Conservation (phyloP, 139 green algal genomes). For the Chloropicon primus region DNA sequence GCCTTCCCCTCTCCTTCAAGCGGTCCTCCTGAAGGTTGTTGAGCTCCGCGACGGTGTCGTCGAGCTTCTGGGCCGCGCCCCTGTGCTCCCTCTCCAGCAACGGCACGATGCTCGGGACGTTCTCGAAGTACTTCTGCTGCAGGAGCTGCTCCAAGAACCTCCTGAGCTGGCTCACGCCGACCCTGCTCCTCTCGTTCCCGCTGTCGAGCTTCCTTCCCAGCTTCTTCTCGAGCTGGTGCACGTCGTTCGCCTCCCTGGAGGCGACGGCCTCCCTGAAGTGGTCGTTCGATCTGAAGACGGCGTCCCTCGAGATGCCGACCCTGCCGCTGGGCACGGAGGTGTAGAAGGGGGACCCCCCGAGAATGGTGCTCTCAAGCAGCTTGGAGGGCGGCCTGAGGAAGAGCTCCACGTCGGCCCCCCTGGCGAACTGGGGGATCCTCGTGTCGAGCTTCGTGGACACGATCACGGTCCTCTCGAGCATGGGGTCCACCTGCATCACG, state of each 20-base stretch:
- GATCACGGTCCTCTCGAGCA: constrained; percentile 73
- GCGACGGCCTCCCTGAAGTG: constrained; percentile 71
- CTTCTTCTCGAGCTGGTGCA: constrained; percentile 45
- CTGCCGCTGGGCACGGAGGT: constrained; percentile 72
- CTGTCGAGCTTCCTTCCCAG: constrained; percentile 36
- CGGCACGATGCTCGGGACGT: constrained; percentile 78
- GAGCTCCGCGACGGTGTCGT: constrained; percentile 16
- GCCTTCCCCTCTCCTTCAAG: constrained; percentile 30
- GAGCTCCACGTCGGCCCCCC: constrained; percentile 68
- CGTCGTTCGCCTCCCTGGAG: constrained; percentile 55
- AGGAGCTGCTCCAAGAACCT: constrained; percentile 84
- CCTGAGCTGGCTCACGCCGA: constrained; percentile 71
- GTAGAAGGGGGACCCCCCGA: constrained; percentile 85
- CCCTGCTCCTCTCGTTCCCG: constrained; percentile 44
- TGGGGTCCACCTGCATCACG: constrained; percentile 85
- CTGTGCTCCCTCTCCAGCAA: constrained; percentile 78
- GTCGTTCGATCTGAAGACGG: constrained; percentile 74
- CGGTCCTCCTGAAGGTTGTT: constrained; percentile 13
- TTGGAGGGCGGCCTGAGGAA: constrained; percentile 62
- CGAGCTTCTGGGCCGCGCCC: constrained; percentile 26
- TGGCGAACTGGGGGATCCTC: constrained; percentile 78
- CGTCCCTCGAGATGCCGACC: constrained; percentile 59
- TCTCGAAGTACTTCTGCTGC: constrained; percentile 74
- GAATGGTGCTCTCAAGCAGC: constrained; percentile 53
- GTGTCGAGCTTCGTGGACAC: constrained; percentile 95